Conservation (phyloP, 371 early-diverging fungal genomes). For the Sporodiniella umbellata region DNA sequence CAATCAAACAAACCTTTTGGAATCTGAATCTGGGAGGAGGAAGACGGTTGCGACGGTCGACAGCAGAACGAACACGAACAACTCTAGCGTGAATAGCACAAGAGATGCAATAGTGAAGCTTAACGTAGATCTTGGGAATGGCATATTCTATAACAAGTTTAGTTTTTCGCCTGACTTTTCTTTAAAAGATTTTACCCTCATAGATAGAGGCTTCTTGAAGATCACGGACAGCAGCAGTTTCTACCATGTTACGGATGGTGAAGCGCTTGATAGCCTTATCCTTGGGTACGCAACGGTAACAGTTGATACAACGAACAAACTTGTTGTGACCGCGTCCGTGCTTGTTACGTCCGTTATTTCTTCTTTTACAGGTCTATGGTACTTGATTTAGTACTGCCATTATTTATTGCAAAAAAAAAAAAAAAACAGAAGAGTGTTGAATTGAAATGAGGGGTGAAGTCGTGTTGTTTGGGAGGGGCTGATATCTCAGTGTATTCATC, state of each 20-base stretch:
- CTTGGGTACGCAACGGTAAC: slow-evolving; percentile 96
- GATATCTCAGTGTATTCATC: too few species aligned
- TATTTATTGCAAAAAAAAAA: neutral
- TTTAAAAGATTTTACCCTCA: slow-evolving; percentile 51
- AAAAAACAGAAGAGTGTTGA: neutral
- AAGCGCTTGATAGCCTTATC: slow-evolving; percentile 99
- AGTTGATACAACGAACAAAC: slow-evolving; percentile 98
- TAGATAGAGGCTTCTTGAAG: slow-evolving; percentile 95
- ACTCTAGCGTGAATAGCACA: slow-evolving; percentile 98
- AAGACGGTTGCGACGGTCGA: slow-evolving; percentile 89
- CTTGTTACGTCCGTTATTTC: slow-evolving; percentile 88
- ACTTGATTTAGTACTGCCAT: neutral
- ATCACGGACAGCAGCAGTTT: slow-evolving; percentile 97
- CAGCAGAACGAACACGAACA: slow-evolving; percentile 94
- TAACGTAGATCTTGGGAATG: slow-evolving; percentile 98
- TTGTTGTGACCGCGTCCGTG: slow-evolving; percentile 97
- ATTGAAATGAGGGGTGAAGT: neutral
- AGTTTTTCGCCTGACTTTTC: neutral
- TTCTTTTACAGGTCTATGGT: slow-evolving; percentile 3
- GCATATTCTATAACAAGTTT: slow-evolving; percentile 66
- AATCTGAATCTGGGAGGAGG: slow-evolving; percentile 90
- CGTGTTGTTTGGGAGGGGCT: too few species aligned
- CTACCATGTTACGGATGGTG: slow-evolving; percentile 97
- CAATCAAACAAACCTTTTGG: too few species aligned
- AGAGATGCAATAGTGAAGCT: slow-evolving; percentile 97